These are phyloP conservation scores for Mrakia hoshinonis DNA, from an alignment of 768 basidiomycete genomes.

Conservation along the genomic window DNA sequence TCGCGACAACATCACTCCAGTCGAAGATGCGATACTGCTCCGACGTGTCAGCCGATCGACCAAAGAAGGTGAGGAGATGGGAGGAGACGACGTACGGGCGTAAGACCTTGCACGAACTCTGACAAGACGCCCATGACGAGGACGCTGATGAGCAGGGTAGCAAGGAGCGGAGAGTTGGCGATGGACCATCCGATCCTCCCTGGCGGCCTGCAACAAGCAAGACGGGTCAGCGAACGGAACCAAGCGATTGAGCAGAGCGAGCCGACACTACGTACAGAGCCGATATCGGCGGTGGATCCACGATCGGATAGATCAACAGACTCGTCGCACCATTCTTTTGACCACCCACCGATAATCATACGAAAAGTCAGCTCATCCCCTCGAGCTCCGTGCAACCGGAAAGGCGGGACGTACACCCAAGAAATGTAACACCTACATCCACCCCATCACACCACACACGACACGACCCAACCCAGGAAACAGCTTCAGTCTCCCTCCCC, in stretches of 20 bases:
- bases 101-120: background rate
- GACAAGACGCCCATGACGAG: background rate
- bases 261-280: background rate
- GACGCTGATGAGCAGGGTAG: background rate
- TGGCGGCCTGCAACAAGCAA: background rate
- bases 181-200: background rate
- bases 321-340: background rate
- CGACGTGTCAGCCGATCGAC: no score
- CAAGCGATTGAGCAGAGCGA: background rate
- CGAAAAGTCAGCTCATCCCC: no score
- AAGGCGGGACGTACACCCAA: background rate
- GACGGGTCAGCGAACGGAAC: background rate
- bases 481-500: background rate
- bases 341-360: no score
- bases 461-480: background rate
- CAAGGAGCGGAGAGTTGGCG: background rate
- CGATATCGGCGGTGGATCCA: background rate
- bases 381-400: background rate
- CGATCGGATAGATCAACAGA: slow-evolving; percentile 6
- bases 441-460: no score
- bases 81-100: background rate
- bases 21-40: background rate
- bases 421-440: background rate
- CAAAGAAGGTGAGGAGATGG: background rate
- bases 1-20: background rate